Conservation (phyloP, 2,329 filamentous ascomycete genomes). For the Cladosporium sphaerospermum region DNA sequence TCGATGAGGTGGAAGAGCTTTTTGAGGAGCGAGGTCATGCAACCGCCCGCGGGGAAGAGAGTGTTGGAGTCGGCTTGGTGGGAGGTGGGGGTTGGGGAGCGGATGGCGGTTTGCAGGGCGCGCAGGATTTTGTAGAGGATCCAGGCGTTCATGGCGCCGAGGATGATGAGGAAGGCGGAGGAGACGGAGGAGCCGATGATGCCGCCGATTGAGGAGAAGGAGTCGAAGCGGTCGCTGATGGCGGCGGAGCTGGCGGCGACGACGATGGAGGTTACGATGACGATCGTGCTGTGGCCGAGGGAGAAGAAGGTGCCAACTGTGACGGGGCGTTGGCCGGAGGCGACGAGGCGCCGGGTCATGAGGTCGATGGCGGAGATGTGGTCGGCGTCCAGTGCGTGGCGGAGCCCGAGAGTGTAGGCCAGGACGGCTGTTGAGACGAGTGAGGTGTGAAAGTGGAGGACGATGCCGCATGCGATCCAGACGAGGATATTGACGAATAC, state of each 20-base stretch:
- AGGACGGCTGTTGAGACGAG: slow-evolving; percentile 76
- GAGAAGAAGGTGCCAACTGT: slow-evolving; percentile 94
- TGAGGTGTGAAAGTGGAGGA: slow-evolving; percentile 42
- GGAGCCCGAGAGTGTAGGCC: slow-evolving; percentile 80
- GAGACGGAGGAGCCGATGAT: slow-evolving; percentile 87
- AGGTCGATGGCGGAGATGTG: slow-evolving; percentile 90
- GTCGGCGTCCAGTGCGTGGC: slow-evolving; percentile 96
- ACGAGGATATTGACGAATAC: slow-evolving; percentile 50
- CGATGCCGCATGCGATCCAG: slow-evolving; percentile 53
- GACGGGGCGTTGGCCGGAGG: slow-evolving; percentile 75
- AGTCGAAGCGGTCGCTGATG: slow-evolving; percentile 71
- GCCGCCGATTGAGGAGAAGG: slow-evolving; percentile 72
- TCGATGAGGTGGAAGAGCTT: slow-evolving; percentile 69
- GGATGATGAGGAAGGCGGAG: slow-evolving; percentile 71
- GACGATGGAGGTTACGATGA: slow-evolving; percentile 81
- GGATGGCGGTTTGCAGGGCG: slow-evolving; percentile 59
- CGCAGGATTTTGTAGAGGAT: slow-evolving; percentile 73
- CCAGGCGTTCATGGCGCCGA: slow-evolving; percentile 79
- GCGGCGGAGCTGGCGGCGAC: slow-evolving; percentile 87
- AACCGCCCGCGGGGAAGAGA: slow-evolving; percentile 68
- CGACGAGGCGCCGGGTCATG: slow-evolving; percentile 84
- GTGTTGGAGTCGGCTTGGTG: slow-evolving; percentile 28
- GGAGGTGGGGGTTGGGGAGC: slow-evolving; percentile 33
- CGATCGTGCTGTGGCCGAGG: slow-evolving; percentile 88
- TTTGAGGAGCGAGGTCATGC: slow-evolving; percentile 65